These are phyloP conservation scores for Naganishia cerealis DNA, from an alignment of 1,284 basidiomycete species.

Conservation along the genomic window DNA sequence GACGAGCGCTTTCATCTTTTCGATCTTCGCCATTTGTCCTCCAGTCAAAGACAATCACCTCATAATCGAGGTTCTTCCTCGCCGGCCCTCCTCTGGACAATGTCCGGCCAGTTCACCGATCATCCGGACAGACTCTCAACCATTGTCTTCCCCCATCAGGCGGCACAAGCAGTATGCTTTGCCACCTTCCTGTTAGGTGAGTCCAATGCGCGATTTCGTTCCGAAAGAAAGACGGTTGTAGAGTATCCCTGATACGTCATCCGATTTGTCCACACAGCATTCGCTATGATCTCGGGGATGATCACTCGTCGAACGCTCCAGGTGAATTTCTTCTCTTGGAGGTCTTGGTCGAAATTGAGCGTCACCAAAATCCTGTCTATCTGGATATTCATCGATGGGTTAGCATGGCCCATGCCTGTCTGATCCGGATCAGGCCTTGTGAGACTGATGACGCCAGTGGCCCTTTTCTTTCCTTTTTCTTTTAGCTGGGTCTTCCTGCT, in stretches of 20 bases:
- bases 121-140: conserved; percentile 15
- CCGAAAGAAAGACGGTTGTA: neutral
- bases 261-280: neutral
- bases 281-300: conserved; percentile 23
- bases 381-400: conserved; percentile 26
- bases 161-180: conserved; percentile 24
- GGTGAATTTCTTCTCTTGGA: conserved; percentile 15
- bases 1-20: neutral
- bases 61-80: neutral
- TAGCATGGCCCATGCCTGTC: neutral
- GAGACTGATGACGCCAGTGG: neutral
- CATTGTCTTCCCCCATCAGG: conserved; percentile 21
- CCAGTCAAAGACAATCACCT: neutral
- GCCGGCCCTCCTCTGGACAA: neutral
- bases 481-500: conserved; percentile 21
- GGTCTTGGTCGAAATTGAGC: conserved; percentile 18
- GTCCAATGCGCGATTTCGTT: neutral
- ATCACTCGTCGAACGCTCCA: conserved; percentile 20
- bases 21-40: neutral
- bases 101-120: conserved; percentile 24
- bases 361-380: conserved; percentile 18
- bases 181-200: conserved; percentile 20
- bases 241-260: neutral
- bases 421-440: neutral
- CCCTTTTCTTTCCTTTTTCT: neutral